Base-by-base conservation (phyloP, 2,329 filamentous ascomycete genomes). In the Hypoxylon sp. region DNA sequence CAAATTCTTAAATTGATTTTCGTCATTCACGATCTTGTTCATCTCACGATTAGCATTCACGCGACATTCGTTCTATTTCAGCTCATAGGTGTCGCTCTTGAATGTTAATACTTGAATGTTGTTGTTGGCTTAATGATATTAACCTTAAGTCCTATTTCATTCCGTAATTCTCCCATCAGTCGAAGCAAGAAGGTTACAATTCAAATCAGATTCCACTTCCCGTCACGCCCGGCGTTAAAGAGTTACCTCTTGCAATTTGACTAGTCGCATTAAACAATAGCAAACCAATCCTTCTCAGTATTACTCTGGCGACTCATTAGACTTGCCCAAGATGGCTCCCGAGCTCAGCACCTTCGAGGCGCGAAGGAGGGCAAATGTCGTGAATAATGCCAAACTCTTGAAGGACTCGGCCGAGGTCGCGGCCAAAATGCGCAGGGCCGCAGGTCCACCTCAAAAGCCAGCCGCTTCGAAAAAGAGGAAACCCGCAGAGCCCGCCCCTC, bases 321-420 rank as follows among this genome's bases (percentile, higher is more conserved):
- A 67, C 73, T 62, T 63, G 55, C 69, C 17, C n/a, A 78, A 50
- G 36, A 88, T 89, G 86, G 79, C 85, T 1, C 77, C 81, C 1
- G 80, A 85, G 36, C 82, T 97, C 73, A 97, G 92, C 79, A 93
- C 93, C 41, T 98, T 97, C 79, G 94, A 97, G 83, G 90, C 90
- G 74, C 90, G 93, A 72, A 87, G 94, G 0, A 87, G 93, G 14
- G 93, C 94, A 67, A 97, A 97, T 72, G 97, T 97, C 43, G 93
- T 92, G 59, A 96, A 97, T 73, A 91, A 95, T 79, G 93, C 91
- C 0, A 77, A 76, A 51, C 85, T 97, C 0, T 81, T 98, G 0
- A 92, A 92, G 65, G 91, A 94, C 65, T 87, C 97, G 0, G 90
- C 91, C 1, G 88, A 89, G 1, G 87, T 91, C 0, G 89, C 93